Base-by-base conservation (phyloP, 2,329 filamentous ascomycete genomes). In the Nothomitra cinnamomea region DNA sequence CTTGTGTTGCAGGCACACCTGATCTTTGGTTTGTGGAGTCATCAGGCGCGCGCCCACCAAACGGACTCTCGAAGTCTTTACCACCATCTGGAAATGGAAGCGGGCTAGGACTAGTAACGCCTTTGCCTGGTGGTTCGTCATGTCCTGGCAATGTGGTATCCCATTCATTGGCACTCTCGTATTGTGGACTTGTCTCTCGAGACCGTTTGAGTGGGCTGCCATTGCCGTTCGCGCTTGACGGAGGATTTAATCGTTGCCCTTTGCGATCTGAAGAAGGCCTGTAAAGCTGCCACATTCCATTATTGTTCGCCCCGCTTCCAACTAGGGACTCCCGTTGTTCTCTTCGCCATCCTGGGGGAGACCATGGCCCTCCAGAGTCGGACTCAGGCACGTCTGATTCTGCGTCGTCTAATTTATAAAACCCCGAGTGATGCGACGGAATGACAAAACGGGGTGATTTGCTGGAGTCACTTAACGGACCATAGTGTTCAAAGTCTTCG, bases 281-380 rank as follows among this genome's bases (percentile, higher is more conserved):
- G 45, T 49, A 49, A n/a, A 49, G 8, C 45, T 35, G 45, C 45
- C 45, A 49, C 45, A 49, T 49, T n/a, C 45, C 45, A 17, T 49
- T 49, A 17, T 49, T 49, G 8, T 21, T 22, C 19, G 45, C 25
- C 2, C 45, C 45, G 21, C 24, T n/a, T 35, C 45, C 45, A 7
- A 69, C 77, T 77, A 79, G 56, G 72, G 72, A 61, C 75, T 80
- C 58, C 75, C 78, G 55, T 63, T 77, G 72, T 72, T 80, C 58
- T 75, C 78, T 54, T 63, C 77, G 72, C 72, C 80, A 81, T 12
- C 79, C 79, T 1, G 81, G 81, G 41, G 81, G 81, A 53, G 78
- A 80, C 78, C 79, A 83, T 32, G 77, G 77, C 50, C 74, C 72
- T 53, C 63, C 64, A 24, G 67, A 66, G 35, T 70, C 67, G 52